Base-by-base conservation (phyloP, 768 basidiomycete species). In the Mycena filopes region DNA sequence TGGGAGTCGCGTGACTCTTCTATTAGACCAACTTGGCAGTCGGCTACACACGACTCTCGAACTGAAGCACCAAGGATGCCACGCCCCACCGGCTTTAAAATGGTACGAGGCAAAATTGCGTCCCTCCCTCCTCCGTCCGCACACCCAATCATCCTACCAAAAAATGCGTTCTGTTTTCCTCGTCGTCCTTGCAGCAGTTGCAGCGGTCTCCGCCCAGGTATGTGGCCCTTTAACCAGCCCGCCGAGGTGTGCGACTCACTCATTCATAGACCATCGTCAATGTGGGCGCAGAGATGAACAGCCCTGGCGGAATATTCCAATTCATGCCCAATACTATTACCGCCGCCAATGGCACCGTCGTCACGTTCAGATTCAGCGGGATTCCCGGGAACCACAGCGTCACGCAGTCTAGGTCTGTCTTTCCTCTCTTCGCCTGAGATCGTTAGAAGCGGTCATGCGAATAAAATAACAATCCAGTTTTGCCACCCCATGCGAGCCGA, bases 341-440 rank as follows among this genome's bases (percentile, higher is more conserved):
- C 26, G 85, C 82, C 11, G 65, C 78, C 15, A 78, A 80, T 23
- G 84, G 84, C 21, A 80, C 82, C 6, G 75, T 80, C 9, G 70
- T 89, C 42, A 84, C 81, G 16, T 89, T 89, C 79, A 63, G 74
- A 23, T 89, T 84, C 70, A 76, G 75, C 51, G 86, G 85, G 61
- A 69, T 70, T 9, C 36, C 47, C 21, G 47, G 57, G 9, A 59
- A 59, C 40, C 57, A 59, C 57, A 59, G 45, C 20, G 20, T 59
- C 36, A 49, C 57, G 3, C 57, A 59, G 1, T 46, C 56, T 9
- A 10, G 40, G 26, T 55, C 42, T 3, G 26, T 10, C 2, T 26
- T 4, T 16, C 15, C 36, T n/a, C 11, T 36, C 36, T 36, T 36
- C 10, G 9, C 36, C n/a, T n/a, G n/a, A 36, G 11, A 36, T 11